Percentiles rank a stretch among this genome's conserved stretches.
Evolutionary conservation across 1,139 yeast genomes (phyloP).

Genomic region (Protomyces macrosporus): DNA sequence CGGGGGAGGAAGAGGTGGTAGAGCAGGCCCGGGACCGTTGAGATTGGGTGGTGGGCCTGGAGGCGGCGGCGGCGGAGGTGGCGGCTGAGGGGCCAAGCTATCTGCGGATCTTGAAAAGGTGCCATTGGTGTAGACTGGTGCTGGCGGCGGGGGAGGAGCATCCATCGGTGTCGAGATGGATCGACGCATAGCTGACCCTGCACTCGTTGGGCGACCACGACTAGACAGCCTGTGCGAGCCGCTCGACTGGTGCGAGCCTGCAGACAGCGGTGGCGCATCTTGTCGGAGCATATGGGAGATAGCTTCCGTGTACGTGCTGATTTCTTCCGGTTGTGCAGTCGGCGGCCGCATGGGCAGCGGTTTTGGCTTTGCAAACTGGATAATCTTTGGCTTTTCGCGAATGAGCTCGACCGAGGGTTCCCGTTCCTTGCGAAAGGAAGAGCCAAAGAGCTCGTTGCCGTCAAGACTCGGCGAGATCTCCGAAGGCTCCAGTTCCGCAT

Average conservation of each 20-base stretch:
- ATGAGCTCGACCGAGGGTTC: conserved; percentile 5
- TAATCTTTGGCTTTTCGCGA: conserved; percentile 22
- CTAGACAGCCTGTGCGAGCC: not conserved
- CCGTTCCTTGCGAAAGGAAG: not conserved
- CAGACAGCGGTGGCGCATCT: not conserved
- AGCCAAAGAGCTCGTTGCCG: not conserved
- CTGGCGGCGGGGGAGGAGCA: not conserved
- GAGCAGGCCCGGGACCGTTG: conserved; percentile 33
- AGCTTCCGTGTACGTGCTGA: not conserved
- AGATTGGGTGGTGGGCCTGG: conserved; percentile 41
- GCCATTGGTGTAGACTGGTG: conserved; percentile 3
- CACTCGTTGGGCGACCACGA: not conserved
- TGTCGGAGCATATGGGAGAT: not conserved
- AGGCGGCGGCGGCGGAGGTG: conserved; percentile 36
- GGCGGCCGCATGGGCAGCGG: conserved; percentile 12
- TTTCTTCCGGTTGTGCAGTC: not conserved
- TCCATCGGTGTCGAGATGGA: not conserved
- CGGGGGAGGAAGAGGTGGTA: conserved; percentile 40
- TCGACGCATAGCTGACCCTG: not conserved
- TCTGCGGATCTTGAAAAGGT: conserved; percentile 23
- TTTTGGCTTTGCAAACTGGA: conserved; percentile 16
- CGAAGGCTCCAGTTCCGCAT: not conserved
- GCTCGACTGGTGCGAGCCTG: not conserved
- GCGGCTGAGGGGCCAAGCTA: conserved; percentile 33
- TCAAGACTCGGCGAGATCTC: not conserved